phyloP scores from a whole-genome alignment of 495 filamentous ascomycete genomes.

The Penicillium macrosclerotiorum region DNA sequence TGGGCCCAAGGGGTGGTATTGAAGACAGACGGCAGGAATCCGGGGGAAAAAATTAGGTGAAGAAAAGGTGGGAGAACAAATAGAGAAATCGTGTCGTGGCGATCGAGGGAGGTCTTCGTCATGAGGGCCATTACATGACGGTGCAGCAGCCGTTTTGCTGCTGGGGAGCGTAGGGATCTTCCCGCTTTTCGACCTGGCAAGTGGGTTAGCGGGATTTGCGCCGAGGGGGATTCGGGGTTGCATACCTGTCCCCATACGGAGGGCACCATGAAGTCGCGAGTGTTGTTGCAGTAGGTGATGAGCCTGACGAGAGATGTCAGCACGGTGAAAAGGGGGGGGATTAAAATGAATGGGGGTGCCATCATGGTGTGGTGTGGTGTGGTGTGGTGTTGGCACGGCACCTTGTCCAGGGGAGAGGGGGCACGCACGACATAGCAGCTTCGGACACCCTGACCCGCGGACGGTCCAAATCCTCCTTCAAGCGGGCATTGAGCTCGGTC shows the following conservation, averaged over 20 bases:
- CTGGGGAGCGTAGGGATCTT: slow-evolving; percentile 95
- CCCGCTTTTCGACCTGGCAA: slow-evolving; percentile 74
- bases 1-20: slow-evolving; percentile 13
- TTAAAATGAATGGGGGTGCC: too few relatives aligned
- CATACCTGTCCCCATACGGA: slow-evolving; percentile 91
- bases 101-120: slow-evolving; percentile 30
- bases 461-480: slow-evolving; percentile 92
- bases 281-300: slow-evolving; percentile 93
- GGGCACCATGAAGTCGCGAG: slow-evolving; percentile 98
- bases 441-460: slow-evolving; percentile 94
- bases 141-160: slow-evolving; percentile 87
- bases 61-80: slow-evolving; percentile 9
- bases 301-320: slow-evolving; percentile 53
- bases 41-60: slow-evolving; percentile 24
- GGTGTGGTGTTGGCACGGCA: background rate
- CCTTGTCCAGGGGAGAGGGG: background rate
- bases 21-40: slow-evolving; percentile 12
- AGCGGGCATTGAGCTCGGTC: slow-evolving; percentile 90
- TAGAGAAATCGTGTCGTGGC: slow-evolving; percentile 35
- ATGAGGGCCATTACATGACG: slow-evolving; percentile 71
- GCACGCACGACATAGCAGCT: slow-evolving; percentile 82
- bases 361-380: too few relatives aligned
- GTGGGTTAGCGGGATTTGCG: slow-evolving; percentile 17
- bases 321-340: slow-evolving; percentile 3
- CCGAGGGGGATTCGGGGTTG: too few relatives aligned